Conservation (phyloP, 306 rosid species). For the Prunus padus region DNA sequence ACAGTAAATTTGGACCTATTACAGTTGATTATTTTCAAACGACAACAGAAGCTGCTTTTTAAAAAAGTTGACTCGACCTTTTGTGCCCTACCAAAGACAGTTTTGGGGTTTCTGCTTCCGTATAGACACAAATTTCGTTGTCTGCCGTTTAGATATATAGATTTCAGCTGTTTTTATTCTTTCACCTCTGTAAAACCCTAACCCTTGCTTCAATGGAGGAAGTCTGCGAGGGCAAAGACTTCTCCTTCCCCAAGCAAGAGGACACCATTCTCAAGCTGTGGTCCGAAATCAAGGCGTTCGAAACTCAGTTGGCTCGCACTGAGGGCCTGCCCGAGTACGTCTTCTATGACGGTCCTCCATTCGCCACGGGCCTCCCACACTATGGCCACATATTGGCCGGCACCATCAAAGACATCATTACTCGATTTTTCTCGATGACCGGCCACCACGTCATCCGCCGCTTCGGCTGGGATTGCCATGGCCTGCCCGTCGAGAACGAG, state of each 20-base stretch:
- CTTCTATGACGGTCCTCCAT: conserved; percentile 96
- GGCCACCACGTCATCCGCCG: conserved; percentile 97
- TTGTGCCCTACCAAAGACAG: no score
- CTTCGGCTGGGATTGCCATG: conserved; percentile 99
- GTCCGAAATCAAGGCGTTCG: conserved; percentile 73
- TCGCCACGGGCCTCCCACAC: conserved; percentile 98
- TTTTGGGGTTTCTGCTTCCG: no score
- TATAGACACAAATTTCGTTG: no score
- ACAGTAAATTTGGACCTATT: no score
- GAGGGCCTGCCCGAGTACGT: conserved; percentile 66
- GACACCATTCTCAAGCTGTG: conserved; percentile 64
- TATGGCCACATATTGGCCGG: conserved; percentile 97
- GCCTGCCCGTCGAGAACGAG: conserved; percentile 89
- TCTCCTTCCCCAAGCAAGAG: conserved; percentile 74
- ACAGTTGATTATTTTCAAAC: no score
- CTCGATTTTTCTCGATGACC: conserved; percentile 80
- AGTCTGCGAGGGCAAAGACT: conserved; percentile 84
- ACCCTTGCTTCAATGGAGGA: conserved; percentile 52
- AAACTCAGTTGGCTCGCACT: conserved; percentile 64
- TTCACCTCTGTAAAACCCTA: background rate
- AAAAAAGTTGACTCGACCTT: no score
- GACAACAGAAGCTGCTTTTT: no score
- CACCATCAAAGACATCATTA: conserved; percentile 90
- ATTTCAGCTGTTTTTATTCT: no score
- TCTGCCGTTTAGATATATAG: no score